phyloP scores from a whole-genome alignment of 805 yeast species.

The Candida montana region DNA sequence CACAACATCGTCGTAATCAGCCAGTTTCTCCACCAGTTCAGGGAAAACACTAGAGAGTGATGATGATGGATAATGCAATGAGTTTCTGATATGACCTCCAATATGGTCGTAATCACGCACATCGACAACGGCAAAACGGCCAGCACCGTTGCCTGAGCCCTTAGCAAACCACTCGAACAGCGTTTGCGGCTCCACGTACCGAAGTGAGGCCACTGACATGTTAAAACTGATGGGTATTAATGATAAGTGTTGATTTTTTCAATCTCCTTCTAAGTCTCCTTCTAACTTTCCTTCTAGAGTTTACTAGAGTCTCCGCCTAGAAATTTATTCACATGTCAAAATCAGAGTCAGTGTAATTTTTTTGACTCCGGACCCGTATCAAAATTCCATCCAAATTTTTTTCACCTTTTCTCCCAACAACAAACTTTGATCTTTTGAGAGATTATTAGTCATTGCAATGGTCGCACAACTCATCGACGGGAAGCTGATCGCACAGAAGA shows the following conservation, averaged over 20 bases:
- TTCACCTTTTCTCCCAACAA: too few species aligned
- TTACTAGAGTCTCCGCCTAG: neutral
- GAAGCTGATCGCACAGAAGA: conserved; percentile 44
- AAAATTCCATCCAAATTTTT: too few species aligned
- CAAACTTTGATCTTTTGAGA: too few species aligned
- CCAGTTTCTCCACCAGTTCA: conserved; percentile 21
- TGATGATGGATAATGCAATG: conserved; percentile 50
- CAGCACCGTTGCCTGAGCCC: conserved; percentile 34
- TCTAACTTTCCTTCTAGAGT: too few species aligned
- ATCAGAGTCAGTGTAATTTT: too few species aligned
- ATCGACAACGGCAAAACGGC: conserved; percentile 58
- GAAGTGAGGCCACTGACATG: conserved; percentile 28
- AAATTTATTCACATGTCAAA: too few species aligned
- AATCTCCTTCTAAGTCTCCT: too few species aligned
- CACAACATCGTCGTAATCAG: conserved; percentile 46
- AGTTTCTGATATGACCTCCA: conserved; percentile 66
- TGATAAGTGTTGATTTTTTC: neutral
- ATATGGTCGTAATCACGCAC: conserved; percentile 79
- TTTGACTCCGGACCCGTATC: too few species aligned
- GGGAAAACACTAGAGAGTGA: conserved; percentile 32
- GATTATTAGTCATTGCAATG: too few species aligned
- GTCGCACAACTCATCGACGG: conserved; percentile 47
- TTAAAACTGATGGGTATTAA: neutral
- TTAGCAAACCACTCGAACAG: conserved; percentile 41
- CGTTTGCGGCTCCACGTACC: conserved; percentile 40